Percentiles rank a stretch among this genome's conserved stretches.
phyloP scores from a whole-genome alignment of 768 basidiomycete species.

The Hypsizygus marmoreus region DNA sequence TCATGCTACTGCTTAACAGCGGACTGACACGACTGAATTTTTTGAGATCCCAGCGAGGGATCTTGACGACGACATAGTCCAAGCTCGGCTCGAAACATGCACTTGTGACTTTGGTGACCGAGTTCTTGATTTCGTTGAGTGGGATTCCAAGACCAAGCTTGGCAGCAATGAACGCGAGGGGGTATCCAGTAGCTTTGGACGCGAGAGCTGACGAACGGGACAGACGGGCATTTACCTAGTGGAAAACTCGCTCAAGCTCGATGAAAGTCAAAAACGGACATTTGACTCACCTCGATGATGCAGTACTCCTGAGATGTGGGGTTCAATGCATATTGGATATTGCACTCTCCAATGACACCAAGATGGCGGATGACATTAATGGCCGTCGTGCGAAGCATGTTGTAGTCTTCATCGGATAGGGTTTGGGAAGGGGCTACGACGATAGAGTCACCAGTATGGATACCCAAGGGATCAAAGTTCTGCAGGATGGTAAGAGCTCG shows the following conservation, averaged over 20 bases:
- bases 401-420: slow-evolving; percentile 97
- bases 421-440: slow-evolving; percentile 98
- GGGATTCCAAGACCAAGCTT: slow-evolving; percentile 97
- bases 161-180: slow-evolving; percentile 96
- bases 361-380: slow-evolving; percentile 99
- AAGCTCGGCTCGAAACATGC: slow-evolving; percentile 98
- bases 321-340: slow-evolving; percentile 98
- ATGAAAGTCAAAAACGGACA: background rate
- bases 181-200: slow-evolving; percentile 98
- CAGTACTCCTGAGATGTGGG: slow-evolving; percentile 95
- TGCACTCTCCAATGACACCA: slow-evolving; percentile 97
- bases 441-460: slow-evolving; percentile 98
- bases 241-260: background rate
- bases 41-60: slow-evolving; percentile 98
- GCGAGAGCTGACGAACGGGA: slow-evolving; percentile 97
- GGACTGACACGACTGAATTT: slow-evolving; percentile 96
- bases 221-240: slow-evolving; percentile 86
- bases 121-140: slow-evolving; percentile 96
- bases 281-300: slow-evolving; percentile 80
- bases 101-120: slow-evolving; percentile 93
- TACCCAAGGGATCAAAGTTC: slow-evolving; percentile 99
- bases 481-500: slow-evolving; percentile 30
- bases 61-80: slow-evolving; percentile 98
- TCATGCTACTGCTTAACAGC: slow-evolving; percentile 93
- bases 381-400: slow-evolving; percentile 98